Evolutionary conservation across 768 basidiomycete species (phyloP), one percentile per base, ranked within the genome.

Genomic region (Arthromyces matolae): DNA sequence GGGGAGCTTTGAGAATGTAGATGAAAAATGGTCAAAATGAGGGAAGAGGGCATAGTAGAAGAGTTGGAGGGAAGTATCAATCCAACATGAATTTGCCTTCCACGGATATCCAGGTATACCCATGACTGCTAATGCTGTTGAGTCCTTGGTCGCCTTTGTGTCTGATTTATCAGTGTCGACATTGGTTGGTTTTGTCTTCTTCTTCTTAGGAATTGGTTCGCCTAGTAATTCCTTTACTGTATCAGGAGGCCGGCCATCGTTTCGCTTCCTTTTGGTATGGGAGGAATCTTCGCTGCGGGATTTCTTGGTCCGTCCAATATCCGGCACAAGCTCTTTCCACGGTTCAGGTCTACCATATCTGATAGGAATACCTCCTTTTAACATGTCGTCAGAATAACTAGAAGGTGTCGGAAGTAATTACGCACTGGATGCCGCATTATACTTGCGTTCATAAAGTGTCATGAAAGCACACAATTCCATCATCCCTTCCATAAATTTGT

Each of bases 401-500:
- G 24, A 4, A 60, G 45, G 6, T 48, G 45, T 0, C 64, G 64
- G 41, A 60, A 65, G n/a, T n/a, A n/a, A n/a, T n/a, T n/a, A n/a
- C n/a, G n/a, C n/a, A n/a, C 34, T 36, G 8, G 9, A 14, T 6
- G 45, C 45, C 0, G 28, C 36, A 7, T 8, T 13, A 28, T 47
- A 22, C 9, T 14, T 16, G 3, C 22, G 28, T 22, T 47, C 45
- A 39, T 47, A 47, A n/a, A n/a, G 24, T 47, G 32, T 13, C 18
- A 1, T 13, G 45, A 18, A 16, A 31, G 14, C 1, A 23, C 31
- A 20, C 5, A 39, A 23, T 14, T 47, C 27, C 0, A 41, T 13
- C 2, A 66, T 8, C 0, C 64, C 66, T 19, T 61, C 58, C 8
- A 67, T 41, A 23, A 67, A 56, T 4, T 12, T 32, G 29, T 53